phyloP scores from a whole-genome alignment of 306 rosid genomes.

The Corylus americana region DNA sequence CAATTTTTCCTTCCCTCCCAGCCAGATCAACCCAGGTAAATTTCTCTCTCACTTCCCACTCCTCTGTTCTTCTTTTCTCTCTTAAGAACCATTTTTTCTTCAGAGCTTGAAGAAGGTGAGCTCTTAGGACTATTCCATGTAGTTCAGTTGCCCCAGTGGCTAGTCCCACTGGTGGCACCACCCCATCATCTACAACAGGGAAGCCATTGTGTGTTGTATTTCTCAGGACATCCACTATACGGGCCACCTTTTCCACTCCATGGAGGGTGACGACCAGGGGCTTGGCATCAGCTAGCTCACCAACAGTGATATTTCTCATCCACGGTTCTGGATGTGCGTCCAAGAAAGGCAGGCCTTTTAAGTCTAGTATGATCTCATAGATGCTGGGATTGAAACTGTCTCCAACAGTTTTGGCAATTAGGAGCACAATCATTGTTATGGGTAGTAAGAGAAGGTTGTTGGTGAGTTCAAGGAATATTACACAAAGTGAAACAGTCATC shows the following conservation, averaged over 20 bases:
- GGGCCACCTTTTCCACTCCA: conserved; percentile 74
- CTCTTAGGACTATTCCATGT: conserved; percentile 81
- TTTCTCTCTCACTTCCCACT: conserved; percentile 86
- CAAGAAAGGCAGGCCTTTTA: conserved; percentile 91
- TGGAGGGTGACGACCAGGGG: conserved; percentile 61
- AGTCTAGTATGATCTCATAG: conserved; percentile 80
- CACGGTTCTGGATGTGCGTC: conserved; percentile 88
- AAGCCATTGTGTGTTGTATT: conserved; percentile 86
- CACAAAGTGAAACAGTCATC: conserved; percentile 90
- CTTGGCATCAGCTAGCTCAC: conserved; percentile 78
- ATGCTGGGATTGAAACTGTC: conserved; percentile 89
- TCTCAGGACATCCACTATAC: conserved; percentile 70
- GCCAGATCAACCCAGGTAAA: conserved; percentile 80
- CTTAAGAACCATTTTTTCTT: conserved; percentile 79
- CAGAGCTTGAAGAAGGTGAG: conserved; percentile 72
- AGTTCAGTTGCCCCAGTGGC: conserved; percentile 53
- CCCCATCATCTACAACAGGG: conserved; percentile 65
- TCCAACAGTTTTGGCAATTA: conserved; percentile 83
- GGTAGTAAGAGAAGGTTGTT: conserved; percentile 86
- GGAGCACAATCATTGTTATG: conserved; percentile 88
- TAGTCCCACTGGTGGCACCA: conserved; percentile 46
- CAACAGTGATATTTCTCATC: conserved; percentile 88
- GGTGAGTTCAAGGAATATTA: conserved; percentile 92
- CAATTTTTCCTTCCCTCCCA: conserved; percentile 67
- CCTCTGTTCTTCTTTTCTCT: conserved; percentile 76